Base-by-base conservation (phyloP, 129 eudicot genomes). In the Flaveria bidentis region DNA sequence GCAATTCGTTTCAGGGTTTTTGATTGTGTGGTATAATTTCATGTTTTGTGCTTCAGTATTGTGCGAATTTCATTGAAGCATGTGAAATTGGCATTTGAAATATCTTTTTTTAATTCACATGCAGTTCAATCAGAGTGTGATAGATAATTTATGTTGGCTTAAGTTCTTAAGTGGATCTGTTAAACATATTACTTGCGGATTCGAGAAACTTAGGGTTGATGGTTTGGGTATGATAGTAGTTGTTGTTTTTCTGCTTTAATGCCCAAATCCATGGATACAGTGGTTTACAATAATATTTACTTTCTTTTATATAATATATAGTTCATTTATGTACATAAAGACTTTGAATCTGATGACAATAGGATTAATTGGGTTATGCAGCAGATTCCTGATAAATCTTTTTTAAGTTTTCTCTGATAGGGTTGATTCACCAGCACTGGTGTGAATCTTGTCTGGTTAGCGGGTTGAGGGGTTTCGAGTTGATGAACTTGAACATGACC, bases 221-320 rank as follows among this genome's bases (percentile, higher is more conserved):
- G 22, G 25, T 20, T 71, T 62, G 66, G 20, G 53, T 33, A 50
- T 76, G 73, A 65, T 36, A 30, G 61, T 76, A 4, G 64, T 76
- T 50, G 28, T 17, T 74, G 69, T 44, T 58, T 53, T 15, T 20
- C 22, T 52, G 74, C 55, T 76, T 76, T 62, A 51, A 50, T 63
- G 73, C 67, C 83, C 51, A 71, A 79, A 62, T 71, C 13, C 30
- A 46, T 44, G 62, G 50, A 1, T 55, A 13, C 17, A 50, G n/a
- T 11, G 28, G 41, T 60, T 17, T 41, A 15, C 26, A 36, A 1
- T 36, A 71, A 51, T 71, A 23, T 14, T 50, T 49, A 50, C 46
- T 52, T 52, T 9, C 9, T 71, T 51, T n/a, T 16, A 28, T 64
- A 28, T 64, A 28, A 30, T 30, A 14, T 30, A 14, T 6, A 5